These are phyloP conservation scores for Debaryomyces sp. DNA, from an alignment of 1,139 yeast species.

Conservation along the genomic window DNA sequence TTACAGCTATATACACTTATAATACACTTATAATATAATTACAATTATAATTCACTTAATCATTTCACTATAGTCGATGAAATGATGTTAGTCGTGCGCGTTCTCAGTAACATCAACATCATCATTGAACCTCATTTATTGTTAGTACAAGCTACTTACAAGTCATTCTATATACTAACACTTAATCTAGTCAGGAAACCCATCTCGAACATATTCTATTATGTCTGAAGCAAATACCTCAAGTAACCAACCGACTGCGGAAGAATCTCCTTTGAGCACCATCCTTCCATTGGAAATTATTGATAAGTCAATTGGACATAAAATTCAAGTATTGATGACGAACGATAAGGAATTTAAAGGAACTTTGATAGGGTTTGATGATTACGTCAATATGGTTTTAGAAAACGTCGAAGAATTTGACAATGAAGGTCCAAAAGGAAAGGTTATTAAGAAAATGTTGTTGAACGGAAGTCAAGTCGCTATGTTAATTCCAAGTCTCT, in stretches of 20 bases:
- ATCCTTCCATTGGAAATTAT: conserved; percentile 81
- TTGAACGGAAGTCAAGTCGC: conserved; percentile 88
- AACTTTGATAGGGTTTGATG: conserved; percentile 88
- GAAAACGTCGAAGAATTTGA: conserved; percentile 74
- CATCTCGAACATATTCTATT: neutral
- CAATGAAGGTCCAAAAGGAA: conserved; percentile 39
- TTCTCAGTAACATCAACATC: neutral
- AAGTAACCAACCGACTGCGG: conserved; percentile 11
- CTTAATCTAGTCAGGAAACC: neutral
- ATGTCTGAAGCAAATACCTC: conserved; percentile 3
- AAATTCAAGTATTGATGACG: conserved; percentile 77
- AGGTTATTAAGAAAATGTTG: conserved; percentile 64
- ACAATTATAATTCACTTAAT: neutral
- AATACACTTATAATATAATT: neutral
- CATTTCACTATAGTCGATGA: neutral
- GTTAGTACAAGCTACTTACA: neutral
- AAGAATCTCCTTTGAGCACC: conserved; percentile 20
- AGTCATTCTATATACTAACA: neutral
- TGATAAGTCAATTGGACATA: conserved; percentile 83
- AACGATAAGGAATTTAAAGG: conserved; percentile 81
- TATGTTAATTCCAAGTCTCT: conserved; percentile 50
- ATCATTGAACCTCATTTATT: neutral
- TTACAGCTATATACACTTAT: neutral
- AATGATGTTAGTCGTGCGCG: neutral
- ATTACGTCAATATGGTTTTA: conserved; percentile 89